Evolutionary conservation across 805 yeast genomes (phyloP), one percentile per base, ranked within the genome.

Genomic region (Pichia manshurica): DNA sequence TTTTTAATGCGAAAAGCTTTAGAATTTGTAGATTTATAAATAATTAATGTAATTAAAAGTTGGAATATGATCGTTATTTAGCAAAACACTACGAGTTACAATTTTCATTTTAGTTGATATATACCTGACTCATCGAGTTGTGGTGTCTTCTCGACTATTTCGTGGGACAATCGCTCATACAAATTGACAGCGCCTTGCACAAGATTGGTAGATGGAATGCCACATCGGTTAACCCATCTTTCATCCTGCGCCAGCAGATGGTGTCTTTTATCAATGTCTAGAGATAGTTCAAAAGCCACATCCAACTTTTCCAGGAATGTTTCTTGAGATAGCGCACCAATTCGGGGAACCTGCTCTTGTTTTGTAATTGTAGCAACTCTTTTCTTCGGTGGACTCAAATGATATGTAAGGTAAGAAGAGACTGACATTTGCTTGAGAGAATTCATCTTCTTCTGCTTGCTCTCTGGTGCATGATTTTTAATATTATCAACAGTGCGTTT

Each of bases 191-290:
- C 48, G 25, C 45, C 47, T 6, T 15, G 5, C 10, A 23, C 5
- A 3, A 49, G 1, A 3, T 32, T 9, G 2, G 10, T 3, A 2
- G 56, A 45, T 1, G 57, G 57, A 9, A 37, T 42, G 2, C 47
- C 51, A 4, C 35, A 29, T 22, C 56, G 29, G 8, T 42, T 32
- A 2, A 43, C 21, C 57, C 57, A 53, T 12, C 28, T 8, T 13
- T 46, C 43, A 35, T 54, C 56, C 17, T 39, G 29, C 1, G 13
- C 21, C 1, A 52, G 2, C 10, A 23, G 32, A 8, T 4, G 4
- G 3, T 37, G 41, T 23, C 41, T 45, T 32, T 23, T 10, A 1
- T 3, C 6, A 4, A 12, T 37, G 12, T 50, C 34, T 3, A 34
- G 19, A 5, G 41, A 15, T 10, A 37, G 25, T 22, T 29, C 20